Base-by-base conservation (phyloP, 768 basidiomycete species). In the Leccinum uliginosum region DNA sequence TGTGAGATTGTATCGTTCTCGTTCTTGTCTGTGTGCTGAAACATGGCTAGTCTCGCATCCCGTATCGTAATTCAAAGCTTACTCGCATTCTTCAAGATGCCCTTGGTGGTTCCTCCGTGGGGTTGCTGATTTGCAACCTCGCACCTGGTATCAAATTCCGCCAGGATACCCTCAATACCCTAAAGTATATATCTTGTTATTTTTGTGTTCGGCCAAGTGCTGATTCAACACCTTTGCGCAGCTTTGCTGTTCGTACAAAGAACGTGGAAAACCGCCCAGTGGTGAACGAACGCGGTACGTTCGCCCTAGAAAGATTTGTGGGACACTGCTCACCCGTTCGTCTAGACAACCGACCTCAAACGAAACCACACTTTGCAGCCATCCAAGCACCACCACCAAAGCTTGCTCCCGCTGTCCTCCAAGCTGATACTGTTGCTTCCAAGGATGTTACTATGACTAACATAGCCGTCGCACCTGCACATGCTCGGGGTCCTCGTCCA, bases 41-140 rank as follows among this genome's bases (percentile, higher is more conserved):
- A 17, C 15, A 29, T 54, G 35, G 17, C 24, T 55, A 90, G 86
- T 75, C 83, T 27, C 85, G 91, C 23, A 87, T 95, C 57, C 93
- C 93, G 0, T 95, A 94, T 66, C 84, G 93, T 45, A 90, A 95
- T 68, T 90, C 91, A 1, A 93, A 93, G 67, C 77, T 95, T 32
- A 96, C 93, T 0, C 78, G 93, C 24, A 85, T 95, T 51, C 79
- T 96, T 1, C 91, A 94, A 85, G 91, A 93, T 59, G 91, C 92
- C 0, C 82, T 96, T 1, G 91, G 91, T 21, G 93, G 93, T 12
- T 78, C 82, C 2, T 87, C 89, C 0, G 78, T 90, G 10, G 89
- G 89, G 2, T 73, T 95, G 21, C 75, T 95, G 43, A 90, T 96
- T 30, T 93, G 91, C 71, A 93, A 93, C 63, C 75, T 96, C 9